Percentiles rank a stretch among this genome's conserved stretches.
These are phyloP conservation scores for Cornus controversa DNA, from an alignment of 148 eudicot species.

Conservation along the genomic window DNA sequence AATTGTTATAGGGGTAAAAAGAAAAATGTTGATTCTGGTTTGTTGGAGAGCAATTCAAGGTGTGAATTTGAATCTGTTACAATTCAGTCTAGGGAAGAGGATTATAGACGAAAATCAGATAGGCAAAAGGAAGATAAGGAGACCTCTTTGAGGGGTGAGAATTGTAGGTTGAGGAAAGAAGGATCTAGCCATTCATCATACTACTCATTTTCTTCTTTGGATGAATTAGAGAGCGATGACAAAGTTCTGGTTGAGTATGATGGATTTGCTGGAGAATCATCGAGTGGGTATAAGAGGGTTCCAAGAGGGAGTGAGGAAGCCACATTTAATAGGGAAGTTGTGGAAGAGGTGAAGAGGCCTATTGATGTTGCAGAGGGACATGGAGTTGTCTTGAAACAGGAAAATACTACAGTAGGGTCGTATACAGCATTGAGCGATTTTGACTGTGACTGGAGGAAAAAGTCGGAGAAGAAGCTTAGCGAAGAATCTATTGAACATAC, in stretches of 20 bases:
- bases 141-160: constrained; percentile 28
- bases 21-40: constrained; percentile 24
- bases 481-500: constrained; percentile 41
- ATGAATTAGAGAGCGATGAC: constrained; percentile 44
- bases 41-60: constrained; percentile 25
- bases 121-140: constrained; percentile 23
- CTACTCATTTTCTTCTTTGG: constrained; percentile 49
- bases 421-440: constrained; percentile 16
- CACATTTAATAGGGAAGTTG: constrained; percentile 30
- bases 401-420: constrained; percentile 21
- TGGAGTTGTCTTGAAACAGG: constrained; percentile 22
- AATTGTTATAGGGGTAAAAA: constrained; percentile 21
- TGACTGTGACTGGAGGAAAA: constrained; percentile 67
- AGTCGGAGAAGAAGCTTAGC: constrained; percentile 73
- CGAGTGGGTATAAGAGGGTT: constrained; percentile 25
- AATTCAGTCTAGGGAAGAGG: constrained; percentile 31
- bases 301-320: constrained; percentile 35
- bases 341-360: constrained; percentile 9
- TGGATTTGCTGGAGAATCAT: constrained; percentile 36
- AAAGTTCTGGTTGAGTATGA: constrained; percentile 42
- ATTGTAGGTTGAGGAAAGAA: constrained; percentile 41
- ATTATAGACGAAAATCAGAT: constrained; percentile 29
- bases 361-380: constrained; percentile 23
- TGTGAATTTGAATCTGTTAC: constrained; percentile 24
- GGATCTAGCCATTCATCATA: constrained; percentile 63